Percentiles rank a stretch among this genome's conserved stretches.
Evolutionary conservation across 106 monocot genomes (phyloP).

Genomic region (Amphibolis antarctica): DNA sequence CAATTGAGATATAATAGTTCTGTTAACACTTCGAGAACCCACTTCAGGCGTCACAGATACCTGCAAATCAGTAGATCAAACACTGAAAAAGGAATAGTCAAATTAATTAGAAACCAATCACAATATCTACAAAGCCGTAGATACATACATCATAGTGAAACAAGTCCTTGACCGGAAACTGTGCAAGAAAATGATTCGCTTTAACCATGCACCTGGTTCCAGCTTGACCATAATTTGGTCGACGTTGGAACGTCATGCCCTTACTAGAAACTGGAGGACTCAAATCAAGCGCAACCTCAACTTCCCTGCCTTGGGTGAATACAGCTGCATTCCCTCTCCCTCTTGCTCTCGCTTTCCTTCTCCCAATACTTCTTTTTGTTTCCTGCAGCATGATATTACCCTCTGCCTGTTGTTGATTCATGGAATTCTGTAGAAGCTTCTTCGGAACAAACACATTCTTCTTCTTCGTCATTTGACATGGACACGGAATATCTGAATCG

Average conservation of each 20-base stretch:
- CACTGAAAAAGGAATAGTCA: background rate
- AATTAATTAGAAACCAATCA: too few species aligned
- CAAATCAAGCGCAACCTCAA: background rate
- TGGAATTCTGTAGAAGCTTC: conserved; percentile 33
- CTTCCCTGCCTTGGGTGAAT: background rate
- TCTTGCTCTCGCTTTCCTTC: conserved; percentile 29
- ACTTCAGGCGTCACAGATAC: conserved; percentile 74
- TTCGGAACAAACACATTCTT: conserved; percentile 18
- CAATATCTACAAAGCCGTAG: background rate
- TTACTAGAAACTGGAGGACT: conserved; percentile 48
- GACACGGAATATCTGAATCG: conserved; percentile 18
- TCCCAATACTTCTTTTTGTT: conserved; percentile 23
- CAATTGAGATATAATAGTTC: conserved; percentile 57
- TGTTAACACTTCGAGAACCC: conserved; percentile 44
- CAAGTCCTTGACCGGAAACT: conserved; percentile 76
- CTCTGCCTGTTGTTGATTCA: conserved; percentile 29
- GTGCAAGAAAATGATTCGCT: conserved; percentile 84
- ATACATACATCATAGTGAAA: conserved; percentile 78
- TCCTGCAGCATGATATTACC: background rate
- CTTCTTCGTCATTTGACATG: conserved; percentile 13
- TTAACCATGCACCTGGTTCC: conserved; percentile 84
- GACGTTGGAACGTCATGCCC: conserved; percentile 31
- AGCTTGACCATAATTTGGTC: conserved; percentile 60
- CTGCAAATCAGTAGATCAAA: conserved; percentile 17
- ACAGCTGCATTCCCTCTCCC: conserved; percentile 2